Percentiles rank a stretch among this genome's conserved stretches.
Evolutionary conservation across 2,329 filamentous ascomycete species (phyloP).

Genomic region (Achaetomium macrosporum): DNA sequence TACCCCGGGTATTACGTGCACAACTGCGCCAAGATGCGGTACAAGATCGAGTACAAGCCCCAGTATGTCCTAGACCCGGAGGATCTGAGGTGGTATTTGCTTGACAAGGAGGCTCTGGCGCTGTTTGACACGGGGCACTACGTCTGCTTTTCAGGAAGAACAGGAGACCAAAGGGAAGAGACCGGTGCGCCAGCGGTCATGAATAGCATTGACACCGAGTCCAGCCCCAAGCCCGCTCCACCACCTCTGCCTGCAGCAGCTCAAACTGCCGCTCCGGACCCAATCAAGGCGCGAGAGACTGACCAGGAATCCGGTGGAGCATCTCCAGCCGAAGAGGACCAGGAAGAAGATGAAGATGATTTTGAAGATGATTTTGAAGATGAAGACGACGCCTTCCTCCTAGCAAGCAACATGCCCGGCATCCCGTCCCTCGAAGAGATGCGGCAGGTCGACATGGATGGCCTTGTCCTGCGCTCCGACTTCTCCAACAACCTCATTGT

Average conservation of each 20-base stretch:
- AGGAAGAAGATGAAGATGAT: conserved; percentile 25
- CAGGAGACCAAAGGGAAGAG: conserved; percentile 19
- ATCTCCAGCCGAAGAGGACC: conserved; percentile 1
- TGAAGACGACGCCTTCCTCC: conserved; percentile 38
- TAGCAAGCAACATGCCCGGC: conserved; percentile 61
- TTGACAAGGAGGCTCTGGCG: conserved; percentile 47
- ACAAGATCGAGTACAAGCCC: conserved; percentile 74
- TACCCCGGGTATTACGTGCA: conserved; percentile 81
- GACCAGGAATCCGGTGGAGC: no score
- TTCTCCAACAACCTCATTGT: conserved; percentile 34
- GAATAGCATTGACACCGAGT: not conserved
- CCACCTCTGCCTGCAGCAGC: no score
- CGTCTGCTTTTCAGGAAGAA: conserved; percentile 39
- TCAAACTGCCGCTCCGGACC: no score
- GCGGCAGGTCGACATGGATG: conserved; percentile 49
- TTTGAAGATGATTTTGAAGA: conserved; percentile 16
- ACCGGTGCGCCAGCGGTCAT: not conserved
- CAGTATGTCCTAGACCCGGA: conserved; percentile 69
- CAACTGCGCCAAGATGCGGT: conserved; percentile 73
- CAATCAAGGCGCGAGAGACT: no score
- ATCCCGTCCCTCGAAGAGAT: conserved; percentile 52
- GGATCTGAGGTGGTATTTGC: conserved; percentile 54
- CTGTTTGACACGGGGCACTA: conserved; percentile 52
- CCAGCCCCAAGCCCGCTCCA: not conserved
- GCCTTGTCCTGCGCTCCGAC: conserved; percentile 49